phyloP scores from a whole-genome alignment of 2,329 filamentous ascomycete species.

The Macrophomina pseudophaseolina region DNA sequence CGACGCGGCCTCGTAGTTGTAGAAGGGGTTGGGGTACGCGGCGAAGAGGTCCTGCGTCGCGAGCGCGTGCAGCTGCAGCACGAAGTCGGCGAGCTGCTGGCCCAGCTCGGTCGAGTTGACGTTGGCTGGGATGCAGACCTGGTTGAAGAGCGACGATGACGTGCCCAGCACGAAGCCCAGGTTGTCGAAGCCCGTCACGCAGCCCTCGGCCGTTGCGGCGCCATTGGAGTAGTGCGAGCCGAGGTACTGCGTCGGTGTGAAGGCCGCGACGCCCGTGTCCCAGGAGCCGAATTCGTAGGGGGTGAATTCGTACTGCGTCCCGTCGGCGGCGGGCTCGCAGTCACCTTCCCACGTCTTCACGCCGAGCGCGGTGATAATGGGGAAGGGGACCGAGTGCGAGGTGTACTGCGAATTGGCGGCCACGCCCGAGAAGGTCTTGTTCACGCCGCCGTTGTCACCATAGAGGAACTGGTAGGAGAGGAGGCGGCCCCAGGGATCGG shows the following conservation, averaged over 20 bases:
- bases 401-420: conserved; percentile 48
- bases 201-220: conserved; percentile 39
- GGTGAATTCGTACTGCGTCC: conserved; percentile 68
- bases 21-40: conserved; percentile 67
- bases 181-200: conserved; percentile 56
- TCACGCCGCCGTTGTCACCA: conserved; percentile 45
- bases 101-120: conserved; percentile 20
- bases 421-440: conserved; percentile 42
- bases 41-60: conserved; percentile 49
- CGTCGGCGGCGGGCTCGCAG: conserved; percentile 53
- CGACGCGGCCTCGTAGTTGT: conserved; percentile 49
- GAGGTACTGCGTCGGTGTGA: conserved; percentile 64
- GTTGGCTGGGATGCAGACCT: conserved; percentile 32
- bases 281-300: conserved; percentile 71
- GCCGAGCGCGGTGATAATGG: conserved; percentile 50
- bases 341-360: conserved; percentile 35
- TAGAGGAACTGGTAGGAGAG: conserved; percentile 48
- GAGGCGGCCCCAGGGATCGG: conserved; percentile 49
- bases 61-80: conserved; percentile 37
- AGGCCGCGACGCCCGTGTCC: conserved; percentile 65
- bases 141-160: conserved; percentile 50
- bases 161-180: conserved; percentile 55
- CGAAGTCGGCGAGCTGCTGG: conserved; percentile 12
- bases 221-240: conserved; percentile 64
- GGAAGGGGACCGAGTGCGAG: conserved; percentile 48